These are phyloP conservation scores for Sugiyamaella marilandica DNA, from an alignment of 805 yeast species.

Conservation along the genomic window DNA sequence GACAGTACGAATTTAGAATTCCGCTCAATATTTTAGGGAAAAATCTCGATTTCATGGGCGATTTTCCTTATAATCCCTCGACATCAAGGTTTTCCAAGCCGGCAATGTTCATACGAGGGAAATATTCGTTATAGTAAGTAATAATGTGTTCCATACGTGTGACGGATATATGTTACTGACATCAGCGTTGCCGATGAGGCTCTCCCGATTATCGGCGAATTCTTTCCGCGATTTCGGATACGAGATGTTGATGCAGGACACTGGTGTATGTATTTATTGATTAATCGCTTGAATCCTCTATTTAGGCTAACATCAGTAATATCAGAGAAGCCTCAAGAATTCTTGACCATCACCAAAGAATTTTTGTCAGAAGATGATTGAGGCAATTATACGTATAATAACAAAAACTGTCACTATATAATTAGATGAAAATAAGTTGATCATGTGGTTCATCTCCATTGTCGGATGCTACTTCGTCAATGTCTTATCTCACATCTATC, in stretches of 20 bases:
- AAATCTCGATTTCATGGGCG: conserved; percentile 56
- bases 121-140: conserved; percentile 53
- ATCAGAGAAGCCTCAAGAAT: conserved; percentile 77
- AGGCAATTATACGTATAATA: not conserved
- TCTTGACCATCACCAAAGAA: conserved; percentile 55
- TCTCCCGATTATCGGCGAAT: conserved; percentile 63
- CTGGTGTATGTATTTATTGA: conserved; percentile 46
- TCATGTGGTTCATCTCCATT: too few species aligned
- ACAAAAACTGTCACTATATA: too few species aligned
- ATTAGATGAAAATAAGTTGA: too few species aligned
- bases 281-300: not conserved
- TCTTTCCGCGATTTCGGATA: conserved; percentile 73
- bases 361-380: conserved; percentile 34
- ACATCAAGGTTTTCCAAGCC: conserved; percentile 62
- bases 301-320: conserved; percentile 41
- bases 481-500: too few species aligned
- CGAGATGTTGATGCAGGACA: conserved; percentile 82
- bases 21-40: conserved; percentile 70
- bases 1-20: conserved; percentile 45
- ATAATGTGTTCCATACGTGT: not conserved
- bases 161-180: too few species aligned
- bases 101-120: conserved; percentile 72
- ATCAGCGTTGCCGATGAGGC: conserved; percentile 69
- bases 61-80: conserved; percentile 67
- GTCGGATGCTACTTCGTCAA: too few species aligned